Evolutionary conservation across 768 basidiomycete species (phyloP), one percentile per base, ranked within the genome.

Genomic region (Termitomyces sp.): DNA sequence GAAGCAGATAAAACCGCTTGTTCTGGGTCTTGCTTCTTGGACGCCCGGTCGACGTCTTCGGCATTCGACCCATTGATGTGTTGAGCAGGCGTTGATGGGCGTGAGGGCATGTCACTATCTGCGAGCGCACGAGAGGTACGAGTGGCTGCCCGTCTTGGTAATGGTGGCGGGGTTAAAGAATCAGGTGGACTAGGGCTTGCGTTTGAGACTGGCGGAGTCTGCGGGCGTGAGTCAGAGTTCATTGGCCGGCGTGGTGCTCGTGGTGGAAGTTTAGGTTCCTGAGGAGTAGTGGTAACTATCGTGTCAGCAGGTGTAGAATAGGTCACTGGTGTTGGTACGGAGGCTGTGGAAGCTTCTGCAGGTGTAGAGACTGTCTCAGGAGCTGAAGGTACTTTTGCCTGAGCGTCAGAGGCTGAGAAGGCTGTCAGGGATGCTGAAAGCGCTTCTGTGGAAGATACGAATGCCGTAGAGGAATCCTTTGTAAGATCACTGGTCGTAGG

Each of bases 81-180:
- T 30, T 58, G 53, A 28, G 35, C 49, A 10, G 63, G 58, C n/a
- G 74, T 73, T 6, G 63, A 54, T 30, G 73, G 72, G 10, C 57
- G 64, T 43, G 74, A 67, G 42, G 69, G 63, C 44, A 69, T 67
- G 5, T 48, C 65, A 36, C 55, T 64, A 54, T 53, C 67, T 32
- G 54, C 61, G 53, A 68, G 64, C 28, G 64, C 61, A 12, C 77
- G 72, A 13, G 78, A 64, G 6, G 71, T 73, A 22, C 88, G 77
- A 1, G 80, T 82, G 49, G 85, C 80, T 0, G 88, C 88, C 46
- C 88, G 75, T 43, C 85, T 77, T 0, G 88, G 88, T 24, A 90
- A 68, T 2, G 87, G 88, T 0, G 88, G 87, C 6, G 79, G 78
- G 3, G 70, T 64, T 20, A 62, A 55, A 6, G 32, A 60, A 18